These are phyloP conservation scores for Xylaria venustula DNA, from an alignment of 495 filamentous ascomycete species.

Conservation along the genomic window DNA sequence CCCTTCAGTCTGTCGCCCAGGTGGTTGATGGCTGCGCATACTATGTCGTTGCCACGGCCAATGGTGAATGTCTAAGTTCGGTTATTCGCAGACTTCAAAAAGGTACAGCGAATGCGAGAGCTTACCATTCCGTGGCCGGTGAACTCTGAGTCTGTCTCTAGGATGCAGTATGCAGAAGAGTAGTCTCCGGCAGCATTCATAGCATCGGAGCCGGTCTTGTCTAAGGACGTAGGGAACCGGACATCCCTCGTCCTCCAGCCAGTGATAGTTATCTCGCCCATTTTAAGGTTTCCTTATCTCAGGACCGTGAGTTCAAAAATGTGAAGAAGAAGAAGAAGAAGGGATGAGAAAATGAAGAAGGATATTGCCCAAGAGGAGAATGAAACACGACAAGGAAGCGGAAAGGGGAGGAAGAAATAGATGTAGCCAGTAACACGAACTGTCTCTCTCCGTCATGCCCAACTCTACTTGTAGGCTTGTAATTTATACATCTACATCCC, in stretches of 20 bases:
- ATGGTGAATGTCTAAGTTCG: constrained; percentile 82
- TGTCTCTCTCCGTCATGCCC: neutral
- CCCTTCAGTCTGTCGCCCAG: constrained; percentile 70
- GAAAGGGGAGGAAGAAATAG: neutral
- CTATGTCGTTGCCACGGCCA: constrained; percentile 91
- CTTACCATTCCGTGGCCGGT: constrained; percentile 85
- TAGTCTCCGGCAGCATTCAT: constrained; percentile 97
- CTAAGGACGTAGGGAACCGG: constrained; percentile 90
- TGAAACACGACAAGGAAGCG: neutral
- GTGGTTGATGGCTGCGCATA: constrained; percentile 79
- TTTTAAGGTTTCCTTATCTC: constrained; percentile 15
- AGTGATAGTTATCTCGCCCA: constrained; percentile 74
- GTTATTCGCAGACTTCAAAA: constrained; percentile 9
- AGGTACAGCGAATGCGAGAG: neutral
- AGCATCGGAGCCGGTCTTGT: constrained; percentile 93
- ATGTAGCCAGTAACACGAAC: neutral
- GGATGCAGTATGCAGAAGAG: constrained; percentile 87
- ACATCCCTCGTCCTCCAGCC: constrained; percentile 79
- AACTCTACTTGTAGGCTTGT: neutral
- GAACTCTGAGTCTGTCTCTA: constrained; percentile 72
- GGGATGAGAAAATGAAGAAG: neutral
- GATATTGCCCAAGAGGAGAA: neutral
- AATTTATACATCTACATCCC: constrained; percentile 4
- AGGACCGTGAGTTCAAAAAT: neutral
- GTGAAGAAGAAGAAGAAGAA: neutral